Base-by-base conservation (phyloP, 2,329 filamentous ascomycete genomes). In the Fusarium dimerum region DNA sequence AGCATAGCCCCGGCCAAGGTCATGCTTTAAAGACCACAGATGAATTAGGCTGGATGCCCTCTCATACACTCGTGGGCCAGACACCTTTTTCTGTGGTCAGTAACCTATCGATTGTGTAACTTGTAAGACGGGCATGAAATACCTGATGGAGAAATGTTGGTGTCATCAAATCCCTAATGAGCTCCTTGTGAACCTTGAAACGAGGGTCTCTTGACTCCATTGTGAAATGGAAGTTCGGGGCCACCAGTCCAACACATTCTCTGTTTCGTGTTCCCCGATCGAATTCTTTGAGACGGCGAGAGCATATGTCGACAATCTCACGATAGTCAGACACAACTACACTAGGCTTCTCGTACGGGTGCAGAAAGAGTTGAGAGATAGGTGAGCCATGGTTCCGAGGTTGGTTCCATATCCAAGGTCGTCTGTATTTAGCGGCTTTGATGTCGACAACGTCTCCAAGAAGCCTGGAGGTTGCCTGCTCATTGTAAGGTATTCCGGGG, bases 121-220 rank as follows among this genome's bases (percentile, higher is more conserved):
- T 26, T 26, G 20, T 26, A 7, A 26, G 20, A 7, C 20, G 20
- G 20, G 20, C 4, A 26, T 26, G 7, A 5, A 26, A 26, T 49
- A 66, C 63, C 51, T 63, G 55, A 41, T 70, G 59, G 17, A 75
- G 54, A 45, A 75, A 74, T 10, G 46, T 59, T 0, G 71, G 67
- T 2, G 70, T 62, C 73, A 75, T 73, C 7, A 74, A 56, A 40
- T 74, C 72, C 41, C 65, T 61, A 4, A 73, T 53, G 3, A 75
- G 62, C 40, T 68, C 64, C 45, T 63, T 69, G 40, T 72, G 68
- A 13, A 40, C 45, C 55, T 66, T 71, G 55, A 68, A 70, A 7
- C 65, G 59, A 3, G 68, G 65, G 48, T 72, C 63, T 10, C 59
- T 48, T 6, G 68, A 66, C 40, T 60, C 49, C 68, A 73, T 70